A percentile compares a stretch with the other conserved stretches of the same genome.
These are phyloP conservation scores for Zygosaccharomyces sapae DNA, from an alignment of 1,139 yeast genomes.

Conservation along the genomic window DNA sequence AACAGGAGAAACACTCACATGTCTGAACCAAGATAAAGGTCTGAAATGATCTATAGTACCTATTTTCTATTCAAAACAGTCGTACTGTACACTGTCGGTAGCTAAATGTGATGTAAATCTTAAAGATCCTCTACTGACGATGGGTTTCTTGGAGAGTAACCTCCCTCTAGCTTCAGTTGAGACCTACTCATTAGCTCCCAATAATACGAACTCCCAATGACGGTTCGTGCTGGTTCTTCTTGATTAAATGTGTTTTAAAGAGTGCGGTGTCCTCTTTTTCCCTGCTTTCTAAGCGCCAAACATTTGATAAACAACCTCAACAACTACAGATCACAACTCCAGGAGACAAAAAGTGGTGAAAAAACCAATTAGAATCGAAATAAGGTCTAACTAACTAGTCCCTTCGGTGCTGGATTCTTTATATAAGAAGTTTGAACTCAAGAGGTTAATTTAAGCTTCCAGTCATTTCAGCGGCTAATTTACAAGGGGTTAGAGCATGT, in stretches of 20 bases:
- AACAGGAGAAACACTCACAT: neutral
- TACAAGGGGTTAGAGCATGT: conserved; percentile 21
- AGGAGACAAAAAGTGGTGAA: neutral
- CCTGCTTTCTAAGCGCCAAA: neutral
- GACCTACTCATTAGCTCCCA: too few relatives aligned
- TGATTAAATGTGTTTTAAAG: neutral
- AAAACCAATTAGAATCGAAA: neutral
- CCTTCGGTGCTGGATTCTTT: neutral
- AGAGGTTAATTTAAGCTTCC: neutral
- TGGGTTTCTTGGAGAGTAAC: neutral
- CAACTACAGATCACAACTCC: neutral
- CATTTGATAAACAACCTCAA: neutral
- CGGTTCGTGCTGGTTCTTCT: neutral
- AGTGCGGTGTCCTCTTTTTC: neutral
- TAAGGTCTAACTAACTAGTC: neutral
- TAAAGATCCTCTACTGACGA: too few relatives aligned
- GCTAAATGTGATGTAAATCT: too few relatives aligned
- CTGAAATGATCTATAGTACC: neutral
- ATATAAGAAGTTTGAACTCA: neutral
- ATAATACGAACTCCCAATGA: too few relatives aligned
- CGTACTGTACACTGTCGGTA: neutral
- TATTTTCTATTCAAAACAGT: neutral
- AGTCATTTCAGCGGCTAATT: conserved; percentile 41
- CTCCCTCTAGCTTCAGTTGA: too few relatives aligned
- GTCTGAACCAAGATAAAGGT: neutral